Percentiles rank a stretch among this genome's conserved stretches.
These are phyloP conservation scores for Silene uniflora DNA, from an alignment of 148 eudicot species.

Conservation along the genomic window DNA sequence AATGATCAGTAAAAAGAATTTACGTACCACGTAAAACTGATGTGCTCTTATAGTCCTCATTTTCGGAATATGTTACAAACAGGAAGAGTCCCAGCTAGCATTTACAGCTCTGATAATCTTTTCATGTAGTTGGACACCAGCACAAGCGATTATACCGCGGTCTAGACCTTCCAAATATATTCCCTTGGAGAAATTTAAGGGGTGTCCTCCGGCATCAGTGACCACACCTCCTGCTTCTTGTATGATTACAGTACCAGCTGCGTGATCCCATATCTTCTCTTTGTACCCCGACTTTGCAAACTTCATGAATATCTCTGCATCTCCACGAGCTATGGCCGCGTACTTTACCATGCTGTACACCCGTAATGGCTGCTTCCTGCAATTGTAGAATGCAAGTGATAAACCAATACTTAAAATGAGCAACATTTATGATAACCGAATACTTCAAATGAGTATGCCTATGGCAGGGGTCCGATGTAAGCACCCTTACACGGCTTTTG, in stretches of 20 bases:
- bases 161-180: conserved; percentile 84
- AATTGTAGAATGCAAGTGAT: background rate
- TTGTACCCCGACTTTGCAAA: conserved; percentile 85
- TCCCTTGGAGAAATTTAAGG: conserved; percentile 76
- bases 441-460: too few species aligned
- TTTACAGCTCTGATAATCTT: conserved; percentile 72
- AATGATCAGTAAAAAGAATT: background rate
- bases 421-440: too few species aligned
- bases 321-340: conserved; percentile 92
- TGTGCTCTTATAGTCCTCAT: background rate
- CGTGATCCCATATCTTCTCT: conserved; percentile 99
- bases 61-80: conserved; percentile 36
- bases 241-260: conserved; percentile 82
- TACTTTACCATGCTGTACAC: conserved; percentile 97
- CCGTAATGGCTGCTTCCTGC: conserved; percentile 85
- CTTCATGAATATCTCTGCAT: conserved; percentile 90
- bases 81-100: conserved; percentile 92
- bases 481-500: too few species aligned
- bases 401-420: too few species aligned
- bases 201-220: conserved; percentile 86
- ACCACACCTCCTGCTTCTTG: conserved; percentile 94
- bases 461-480: too few species aligned
- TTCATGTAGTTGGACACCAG: conserved; percentile 59
- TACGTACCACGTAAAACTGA: conserved; percentile 19
- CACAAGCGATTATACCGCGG: conserved; percentile 81